Conservation (phyloP, 2,329 filamentous ascomycete species). For the Cladosporium austrohemisphaericum region DNA sequence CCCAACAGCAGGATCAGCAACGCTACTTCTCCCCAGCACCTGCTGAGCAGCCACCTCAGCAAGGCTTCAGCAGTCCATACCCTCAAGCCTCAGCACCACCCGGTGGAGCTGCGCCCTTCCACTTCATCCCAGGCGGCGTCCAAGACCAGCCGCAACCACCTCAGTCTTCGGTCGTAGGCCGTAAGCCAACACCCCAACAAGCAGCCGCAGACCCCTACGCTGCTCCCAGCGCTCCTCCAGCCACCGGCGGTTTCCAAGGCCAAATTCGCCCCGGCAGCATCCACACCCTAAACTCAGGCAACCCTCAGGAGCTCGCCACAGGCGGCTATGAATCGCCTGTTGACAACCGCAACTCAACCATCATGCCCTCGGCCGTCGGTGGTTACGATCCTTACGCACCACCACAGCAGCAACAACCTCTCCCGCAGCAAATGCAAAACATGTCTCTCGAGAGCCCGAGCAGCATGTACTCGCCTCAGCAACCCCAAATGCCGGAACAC, state of each 20-base stretch:
- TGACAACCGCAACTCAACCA: constrained; percentile 39
- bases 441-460: constrained; percentile 29
- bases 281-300: constrained; percentile 37
- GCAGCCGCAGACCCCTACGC: constrained; percentile 17
- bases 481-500: neutral
- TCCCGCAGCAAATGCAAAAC: constrained; percentile 25
- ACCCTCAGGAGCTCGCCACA: constrained; percentile 47
- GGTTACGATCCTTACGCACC: constrained; percentile 23
- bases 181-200: constrained; percentile 27
- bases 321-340: constrained; percentile 46
- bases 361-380: neutral
- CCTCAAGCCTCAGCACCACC: constrained; percentile 17
- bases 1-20: constrained; percentile 32
- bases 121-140: constrained; percentile 35
- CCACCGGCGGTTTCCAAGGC: constrained; percentile 34
- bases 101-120: constrained; percentile 31
- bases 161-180: constrained; percentile 22
- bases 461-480: constrained; percentile 22
- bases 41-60: constrained; percentile 27
- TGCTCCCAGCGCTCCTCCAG: constrained; percentile 24
- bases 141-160: constrained; percentile 23
- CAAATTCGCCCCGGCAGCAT: constrained; percentile 38
- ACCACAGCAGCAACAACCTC: constrained; percentile 21
- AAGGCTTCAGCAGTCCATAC: constrained; percentile 2
- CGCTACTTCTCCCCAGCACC: constrained; percentile 38